phyloP scores from a whole-genome alignment of 805 yeast species.

The Starmerella vaccinii region DNA sequence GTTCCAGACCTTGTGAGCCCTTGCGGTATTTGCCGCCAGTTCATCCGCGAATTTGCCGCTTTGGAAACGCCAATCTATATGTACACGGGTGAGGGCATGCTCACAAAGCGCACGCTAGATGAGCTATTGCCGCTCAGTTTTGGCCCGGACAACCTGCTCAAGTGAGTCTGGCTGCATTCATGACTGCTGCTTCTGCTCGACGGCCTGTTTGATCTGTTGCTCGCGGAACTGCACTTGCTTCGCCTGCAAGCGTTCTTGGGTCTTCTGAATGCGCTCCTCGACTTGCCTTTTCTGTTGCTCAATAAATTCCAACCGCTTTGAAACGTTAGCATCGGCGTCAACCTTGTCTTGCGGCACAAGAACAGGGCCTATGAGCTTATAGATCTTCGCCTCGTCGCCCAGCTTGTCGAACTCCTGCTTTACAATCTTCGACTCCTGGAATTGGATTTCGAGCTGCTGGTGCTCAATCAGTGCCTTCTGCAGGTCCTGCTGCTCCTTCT shows the following conservation, averaged over 20 bases:
- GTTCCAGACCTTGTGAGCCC: slow-evolving; percentile 56
- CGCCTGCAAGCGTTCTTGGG: slow-evolving; percentile 47
- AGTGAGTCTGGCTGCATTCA: neutral
- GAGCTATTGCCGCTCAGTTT: slow-evolving; percentile 75
- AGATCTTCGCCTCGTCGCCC: slow-evolving; percentile 63
- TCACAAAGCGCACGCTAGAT: slow-evolving; percentile 40
- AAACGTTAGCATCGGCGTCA: slow-evolving; percentile 78
- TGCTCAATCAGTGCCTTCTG: slow-evolving; percentile 55
- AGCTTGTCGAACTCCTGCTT: slow-evolving; percentile 62
- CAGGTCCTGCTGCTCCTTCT: slow-evolving; percentile 27
- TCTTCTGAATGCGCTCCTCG: slow-evolving; percentile 54
- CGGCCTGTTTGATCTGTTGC: slow-evolving; percentile 20
- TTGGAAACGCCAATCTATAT: slow-evolving; percentile 50
- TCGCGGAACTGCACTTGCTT: slow-evolving; percentile 22
- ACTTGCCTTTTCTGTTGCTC: slow-evolving; percentile 65
- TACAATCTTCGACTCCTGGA: slow-evolving; percentile 87
- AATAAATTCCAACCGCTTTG: slow-evolving; percentile 82
- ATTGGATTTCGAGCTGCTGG: slow-evolving; percentile 84
- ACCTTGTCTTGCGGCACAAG: slow-evolving; percentile 74
- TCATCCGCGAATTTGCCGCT: slow-evolving; percentile 67
- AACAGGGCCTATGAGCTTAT: slow-evolving; percentile 85
- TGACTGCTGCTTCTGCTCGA: slow-evolving; percentile 7
- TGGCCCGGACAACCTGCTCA: slow-evolving; percentile 60
- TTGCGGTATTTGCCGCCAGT: slow-evolving; percentile 91
- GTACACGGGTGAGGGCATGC: slow-evolving; percentile 42